Evolutionary conservation across 2,329 filamentous ascomycete species (phyloP), one percentile per base, ranked within the genome.

Genomic region (Rutstroemia sp.): DNA sequence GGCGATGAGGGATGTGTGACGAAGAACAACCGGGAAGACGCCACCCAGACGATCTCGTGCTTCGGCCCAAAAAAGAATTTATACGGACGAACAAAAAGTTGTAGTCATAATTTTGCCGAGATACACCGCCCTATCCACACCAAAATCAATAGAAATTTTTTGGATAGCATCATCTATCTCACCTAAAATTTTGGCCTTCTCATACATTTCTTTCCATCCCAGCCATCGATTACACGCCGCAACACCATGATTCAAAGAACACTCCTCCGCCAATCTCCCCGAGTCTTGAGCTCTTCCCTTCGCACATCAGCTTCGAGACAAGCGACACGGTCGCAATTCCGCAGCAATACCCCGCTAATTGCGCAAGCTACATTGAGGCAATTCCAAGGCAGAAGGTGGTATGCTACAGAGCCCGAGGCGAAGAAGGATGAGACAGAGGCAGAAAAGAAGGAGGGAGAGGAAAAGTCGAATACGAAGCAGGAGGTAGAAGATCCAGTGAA

Each of bases 401-500:
- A 70, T 19, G 66, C 72, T 38, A 67, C 73, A 21, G 72, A 77
- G 65, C 72, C 75, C 60, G 73, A 77, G 54, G 70, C 69, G 46
- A 71, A 75, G 66, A 71, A 73, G 55, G 70, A 71, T 55, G 74
- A 75, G 59, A 64, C 69, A n/a, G 67, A 67, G 25, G 65, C 67
- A 34, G 65, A 71, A 51, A 71, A 75, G 59, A 64, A 69, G 41
- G 64, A 70, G 12, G 64, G 64, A 45, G 68, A 69, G 49, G 69
- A 63, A 18, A 57, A 66, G 46, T 58, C 73, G 56, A 67, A 69
- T 41, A 66, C 71, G 42, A 71, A 71, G 53, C 63, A 69, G 59
- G 63, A 71, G 42, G 74, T 76, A 67, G 72, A 77, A 52, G 75
- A 79, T 50, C 73, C 77, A 37, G 56, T 81, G 47, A 80, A 82